Evolutionary conservation across 1,284 basidiomycete species (phyloP).

Genomic region (Ganoderma meredithae): DNA sequence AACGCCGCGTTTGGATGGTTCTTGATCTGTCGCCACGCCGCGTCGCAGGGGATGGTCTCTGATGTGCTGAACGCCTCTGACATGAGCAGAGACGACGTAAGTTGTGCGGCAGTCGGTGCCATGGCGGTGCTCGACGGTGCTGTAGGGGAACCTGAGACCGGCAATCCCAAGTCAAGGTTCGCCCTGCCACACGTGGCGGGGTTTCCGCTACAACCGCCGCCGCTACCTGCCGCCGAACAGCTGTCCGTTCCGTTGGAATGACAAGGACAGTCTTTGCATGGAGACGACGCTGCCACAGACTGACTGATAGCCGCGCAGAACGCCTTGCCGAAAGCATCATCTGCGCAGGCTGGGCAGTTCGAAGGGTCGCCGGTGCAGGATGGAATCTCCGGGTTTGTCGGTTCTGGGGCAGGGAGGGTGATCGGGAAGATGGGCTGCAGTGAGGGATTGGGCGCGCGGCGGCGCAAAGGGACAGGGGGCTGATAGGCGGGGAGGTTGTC

Average conservation of each 20-base stretch:
- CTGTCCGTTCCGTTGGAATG: conserved; percentile 32
- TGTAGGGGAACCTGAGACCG: conserved; percentile 1
- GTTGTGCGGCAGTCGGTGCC: conserved; percentile 9
- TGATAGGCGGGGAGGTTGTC: conserved; percentile 82
- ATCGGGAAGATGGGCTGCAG: conserved; percentile 63
- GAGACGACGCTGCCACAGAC: conserved; percentile 54
- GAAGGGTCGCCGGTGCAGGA: conserved; percentile 64
- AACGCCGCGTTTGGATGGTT: conserved; percentile 89
- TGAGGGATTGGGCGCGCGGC: conserved; percentile 49
- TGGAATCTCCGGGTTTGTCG: conserved; percentile 47
- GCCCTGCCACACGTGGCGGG: conserved; percentile 36
- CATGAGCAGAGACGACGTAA: conserved; percentile 31
- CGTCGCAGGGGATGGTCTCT: conserved; percentile 80
- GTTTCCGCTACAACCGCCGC: conserved; percentile 40
- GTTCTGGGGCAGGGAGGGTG: conserved; percentile 47
- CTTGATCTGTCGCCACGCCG: conserved; percentile 88
- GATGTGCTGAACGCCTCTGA: conserved; percentile 34
- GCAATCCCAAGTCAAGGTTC: conserved; percentile 11
- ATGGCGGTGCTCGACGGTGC: conserved; percentile 14
- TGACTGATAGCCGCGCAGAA: conserved; percentile 83
- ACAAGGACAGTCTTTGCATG: conserved; percentile 64
- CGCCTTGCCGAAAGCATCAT: conserved; percentile 85
- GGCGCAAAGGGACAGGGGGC: conserved; percentile 77
- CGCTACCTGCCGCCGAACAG: conserved; percentile 22
- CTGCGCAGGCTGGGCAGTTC: conserved; percentile 82